Conservation (phyloP, 176 grass and related monocot species). For the Pontederia crassipes region DNA sequence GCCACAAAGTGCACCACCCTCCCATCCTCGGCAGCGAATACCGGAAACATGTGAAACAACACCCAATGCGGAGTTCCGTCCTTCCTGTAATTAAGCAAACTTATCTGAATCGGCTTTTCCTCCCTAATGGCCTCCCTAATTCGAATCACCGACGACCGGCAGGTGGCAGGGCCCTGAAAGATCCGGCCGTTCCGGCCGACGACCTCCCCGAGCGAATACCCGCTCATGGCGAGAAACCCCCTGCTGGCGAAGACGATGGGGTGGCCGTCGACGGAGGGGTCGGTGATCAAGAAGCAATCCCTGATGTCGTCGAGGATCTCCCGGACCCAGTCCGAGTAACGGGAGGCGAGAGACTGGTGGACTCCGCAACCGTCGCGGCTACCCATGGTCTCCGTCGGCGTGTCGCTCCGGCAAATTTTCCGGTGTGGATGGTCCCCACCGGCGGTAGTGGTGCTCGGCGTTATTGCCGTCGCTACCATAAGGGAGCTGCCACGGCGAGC, state of each 20-base stretch:
- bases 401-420: not conserved
- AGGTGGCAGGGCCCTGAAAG: constrained; percentile 83
- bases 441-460: not conserved
- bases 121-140: constrained; percentile 66
- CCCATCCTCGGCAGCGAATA: constrained; percentile 52
- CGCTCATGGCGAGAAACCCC: constrained; percentile 46
- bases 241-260: constrained; percentile 86
- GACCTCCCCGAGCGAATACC: constrained; percentile 42
- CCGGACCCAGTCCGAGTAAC: constrained; percentile 75
- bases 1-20: constrained; percentile 76
- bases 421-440: too few relatives aligned
- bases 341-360: constrained; percentile 43
- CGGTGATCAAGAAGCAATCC: constrained; percentile 73
- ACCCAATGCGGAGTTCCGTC: constrained; percentile 77
- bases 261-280: constrained; percentile 66
- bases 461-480: not conserved
- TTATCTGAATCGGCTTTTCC: constrained; percentile 42
- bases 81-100: constrained; percentile 65
- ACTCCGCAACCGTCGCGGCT: not conserved
- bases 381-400: not conserved
- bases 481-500: too few relatives aligned
- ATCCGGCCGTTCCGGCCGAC: constrained; percentile 66
- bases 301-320: constrained; percentile 72
- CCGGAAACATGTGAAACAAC: constrained; percentile 68
- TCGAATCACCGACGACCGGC: constrained; percentile 44